Evolutionary conservation across 805 yeast species (phyloP).

Genomic region (Kodamaea fukazawae): DNA sequence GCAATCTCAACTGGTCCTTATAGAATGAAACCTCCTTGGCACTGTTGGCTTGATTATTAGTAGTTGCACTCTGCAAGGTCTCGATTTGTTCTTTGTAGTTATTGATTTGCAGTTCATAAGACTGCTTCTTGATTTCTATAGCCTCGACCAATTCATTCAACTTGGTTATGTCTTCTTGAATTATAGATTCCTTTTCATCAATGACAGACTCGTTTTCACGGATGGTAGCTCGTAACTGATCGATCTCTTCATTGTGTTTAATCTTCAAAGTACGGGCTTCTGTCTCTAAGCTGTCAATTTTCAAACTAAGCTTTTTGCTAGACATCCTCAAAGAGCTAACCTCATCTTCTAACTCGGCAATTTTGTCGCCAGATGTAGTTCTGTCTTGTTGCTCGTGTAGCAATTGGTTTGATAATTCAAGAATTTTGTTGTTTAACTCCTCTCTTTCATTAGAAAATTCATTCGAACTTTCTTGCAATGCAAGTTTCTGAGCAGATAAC

Average conservation of each 20-base stretch:
- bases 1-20: slow-evolving; percentile 26
- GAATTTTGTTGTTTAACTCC: slow-evolving; percentile 15
- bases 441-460: slow-evolving; percentile 16
- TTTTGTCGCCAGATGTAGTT: slow-evolving; percentile 8
- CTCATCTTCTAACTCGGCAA: slow-evolving; percentile 6
- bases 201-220: slow-evolving; percentile 29
- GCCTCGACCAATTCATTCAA: slow-evolving; percentile 28
- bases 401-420: slow-evolving; percentile 10
- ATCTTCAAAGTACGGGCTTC: slow-evolving; percentile 22
- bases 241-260: slow-evolving; percentile 4
- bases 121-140: slow-evolving; percentile 15
- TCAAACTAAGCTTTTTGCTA: slow-evolving; percentile 7
- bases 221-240: slow-evolving; percentile 7
- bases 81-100: slow-evolving; percentile 13
- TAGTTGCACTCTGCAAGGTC: slow-evolving; percentile 14
- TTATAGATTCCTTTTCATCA: slow-evolving; percentile 29
- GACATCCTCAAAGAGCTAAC: slow-evolving; percentile 8
- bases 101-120: slow-evolving; percentile 12
- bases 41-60: slow-evolving; percentile 9
- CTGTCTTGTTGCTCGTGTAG: slow-evolving; percentile 15
- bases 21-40: slow-evolving; percentile 16
- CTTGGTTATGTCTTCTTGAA: slow-evolving; percentile 29
- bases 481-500: slow-evolving; percentile 8
- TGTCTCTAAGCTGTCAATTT: slow-evolving; percentile 24
- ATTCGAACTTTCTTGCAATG: slow-evolving; percentile 12